Evolutionary conservation across 163 green algal species (phyloP).

Genomic region (Scenedesmus sp.): DNA sequence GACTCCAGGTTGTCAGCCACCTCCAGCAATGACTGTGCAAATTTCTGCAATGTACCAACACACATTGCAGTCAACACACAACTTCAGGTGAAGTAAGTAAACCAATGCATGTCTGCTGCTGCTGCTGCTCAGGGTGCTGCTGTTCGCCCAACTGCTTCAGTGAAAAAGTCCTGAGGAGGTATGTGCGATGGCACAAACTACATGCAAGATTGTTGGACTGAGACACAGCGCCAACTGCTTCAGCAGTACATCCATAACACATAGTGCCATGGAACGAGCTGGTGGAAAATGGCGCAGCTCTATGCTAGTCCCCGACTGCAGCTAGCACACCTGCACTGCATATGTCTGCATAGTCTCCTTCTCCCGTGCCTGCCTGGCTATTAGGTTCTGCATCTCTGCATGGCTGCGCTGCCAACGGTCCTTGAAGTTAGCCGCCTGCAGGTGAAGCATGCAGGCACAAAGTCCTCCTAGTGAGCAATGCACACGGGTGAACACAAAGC

Average conservation of each 20-base stretch:
- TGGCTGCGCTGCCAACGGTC: constrained; percentile 71
- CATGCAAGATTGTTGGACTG: too few species aligned
- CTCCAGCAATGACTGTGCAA: constrained; percentile 91
- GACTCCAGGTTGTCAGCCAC: constrained; percentile 97
- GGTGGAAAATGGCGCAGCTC: background rate
- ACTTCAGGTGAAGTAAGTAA: background rate
- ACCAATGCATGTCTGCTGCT: background rate
- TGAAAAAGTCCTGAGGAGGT: background rate
- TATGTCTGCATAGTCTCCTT: constrained; percentile 89
- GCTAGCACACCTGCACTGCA: constrained; percentile 86
- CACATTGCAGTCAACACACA: background rate
- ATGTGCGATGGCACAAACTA: too few species aligned
- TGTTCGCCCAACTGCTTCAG: background rate
- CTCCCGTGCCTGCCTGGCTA: constrained; percentile 83
- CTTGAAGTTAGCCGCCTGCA: constrained; percentile 32
- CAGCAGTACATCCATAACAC: background rate
- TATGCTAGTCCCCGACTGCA: background rate
- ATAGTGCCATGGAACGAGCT: background rate
- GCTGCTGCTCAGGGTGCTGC: background rate
- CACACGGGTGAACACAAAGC: background rate
- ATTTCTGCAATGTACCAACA: constrained; percentile 14
- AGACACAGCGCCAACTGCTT: background rate
- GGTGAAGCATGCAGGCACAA: background rate
- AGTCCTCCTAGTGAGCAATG: background rate
- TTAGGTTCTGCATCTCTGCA: constrained; percentile 97